These are phyloP conservation scores for Dissoconium aciculare DNA, from an alignment of 2,329 filamentous ascomycete genomes.

Conservation along the genomic window DNA sequence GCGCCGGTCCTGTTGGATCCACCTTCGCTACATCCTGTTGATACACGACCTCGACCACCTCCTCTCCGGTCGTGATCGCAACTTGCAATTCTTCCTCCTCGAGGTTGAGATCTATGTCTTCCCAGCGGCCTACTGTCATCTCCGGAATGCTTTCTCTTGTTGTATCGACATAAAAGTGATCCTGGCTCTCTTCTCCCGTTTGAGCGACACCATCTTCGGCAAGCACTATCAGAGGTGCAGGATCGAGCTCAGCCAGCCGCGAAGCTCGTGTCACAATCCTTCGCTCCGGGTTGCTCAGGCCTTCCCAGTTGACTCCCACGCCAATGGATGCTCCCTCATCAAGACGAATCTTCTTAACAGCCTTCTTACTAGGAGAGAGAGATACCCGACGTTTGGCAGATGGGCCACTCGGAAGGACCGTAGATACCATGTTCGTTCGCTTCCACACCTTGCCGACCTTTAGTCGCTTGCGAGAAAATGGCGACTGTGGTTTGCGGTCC, in stretches of 20 bases:
- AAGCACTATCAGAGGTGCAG: conserved; percentile 12
- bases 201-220: too few relatives aligned
- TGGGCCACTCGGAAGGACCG: too few relatives aligned
- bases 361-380: conserved; percentile 14
- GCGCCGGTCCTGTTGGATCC: too few relatives aligned
- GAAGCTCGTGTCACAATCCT: conserved; percentile 20
- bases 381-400: too few relatives aligned
- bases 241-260: not conserved
- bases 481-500: conserved; percentile 33
- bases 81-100: conserved; percentile 15
- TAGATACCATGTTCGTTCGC: too few relatives aligned
- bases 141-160: too few relatives aligned
- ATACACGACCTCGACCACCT: conserved; percentile 7
- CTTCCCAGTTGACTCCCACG: conserved; percentile 17
- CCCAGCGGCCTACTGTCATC: conserved; percentile 11
- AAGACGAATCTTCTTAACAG: conserved; percentile 33
- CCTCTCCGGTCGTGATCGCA: conserved; percentile 7
- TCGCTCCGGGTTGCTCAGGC: conserved; percentile 15
- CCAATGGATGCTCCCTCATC: conserved; percentile 13
- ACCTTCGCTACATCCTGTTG: too few relatives aligned
- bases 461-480: conserved; percentile 24
- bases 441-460: conserved; percentile 33
- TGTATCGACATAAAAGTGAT: not conserved
- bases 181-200: too few relatives aligned
- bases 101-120: not conserved